Percentiles rank a stretch among this genome's conserved stretches.
Evolutionary conservation across 805 yeast species (phyloP).

Genomic region (Wilhelminamyces savonicus): DNA sequence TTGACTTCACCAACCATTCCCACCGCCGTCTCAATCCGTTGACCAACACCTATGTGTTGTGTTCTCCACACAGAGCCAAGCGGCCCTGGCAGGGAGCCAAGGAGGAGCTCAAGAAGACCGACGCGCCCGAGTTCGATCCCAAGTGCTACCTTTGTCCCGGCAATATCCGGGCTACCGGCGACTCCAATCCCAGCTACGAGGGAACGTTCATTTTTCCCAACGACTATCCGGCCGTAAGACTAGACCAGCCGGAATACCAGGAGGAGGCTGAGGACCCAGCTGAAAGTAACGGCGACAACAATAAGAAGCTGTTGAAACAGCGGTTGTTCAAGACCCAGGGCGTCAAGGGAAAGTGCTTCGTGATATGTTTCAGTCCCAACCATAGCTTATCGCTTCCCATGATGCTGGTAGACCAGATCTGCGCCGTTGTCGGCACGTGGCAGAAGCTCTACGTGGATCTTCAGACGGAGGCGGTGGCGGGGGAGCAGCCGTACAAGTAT

Average conservation of each 20-base stretch:
- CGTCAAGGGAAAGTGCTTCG: constrained; percentile 63
- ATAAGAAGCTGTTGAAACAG: constrained; percentile 20
- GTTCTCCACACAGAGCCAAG: constrained; percentile 72
- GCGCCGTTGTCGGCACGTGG: constrained; percentile 56
- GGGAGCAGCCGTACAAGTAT: constrained; percentile 45
- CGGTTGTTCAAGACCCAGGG: constrained; percentile 49
- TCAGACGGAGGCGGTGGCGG: constrained; percentile 25
- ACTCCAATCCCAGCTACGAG: constrained; percentile 49
- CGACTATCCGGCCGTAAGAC: constrained; percentile 66
- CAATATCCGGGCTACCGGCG: constrained; percentile 59
- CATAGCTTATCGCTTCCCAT: constrained; percentile 63
- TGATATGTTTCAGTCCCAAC: constrained; percentile 66
- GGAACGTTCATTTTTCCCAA: constrained; percentile 57
- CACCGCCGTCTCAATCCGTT: constrained; percentile 69
- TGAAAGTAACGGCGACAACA: constrained; percentile 1
- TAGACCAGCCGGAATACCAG: constrained; percentile 45
- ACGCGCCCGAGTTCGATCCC: constrained; percentile 52
- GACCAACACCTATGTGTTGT: constrained; percentile 61
- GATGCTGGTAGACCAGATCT: constrained; percentile 43
- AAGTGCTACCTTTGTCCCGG: constrained; percentile 72
- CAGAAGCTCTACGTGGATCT: constrained; percentile 42
- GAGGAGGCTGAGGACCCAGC: constrained; percentile 10
- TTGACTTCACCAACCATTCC: constrained; percentile 51
- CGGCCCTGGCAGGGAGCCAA: constrained; percentile 80
- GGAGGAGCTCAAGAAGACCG: constrained; percentile 39